Percentiles rank a stretch among this genome's conserved stretches.
phyloP scores from a whole-genome alignment of 148 eudicot species.

The Rhododendron henanense region DNA sequence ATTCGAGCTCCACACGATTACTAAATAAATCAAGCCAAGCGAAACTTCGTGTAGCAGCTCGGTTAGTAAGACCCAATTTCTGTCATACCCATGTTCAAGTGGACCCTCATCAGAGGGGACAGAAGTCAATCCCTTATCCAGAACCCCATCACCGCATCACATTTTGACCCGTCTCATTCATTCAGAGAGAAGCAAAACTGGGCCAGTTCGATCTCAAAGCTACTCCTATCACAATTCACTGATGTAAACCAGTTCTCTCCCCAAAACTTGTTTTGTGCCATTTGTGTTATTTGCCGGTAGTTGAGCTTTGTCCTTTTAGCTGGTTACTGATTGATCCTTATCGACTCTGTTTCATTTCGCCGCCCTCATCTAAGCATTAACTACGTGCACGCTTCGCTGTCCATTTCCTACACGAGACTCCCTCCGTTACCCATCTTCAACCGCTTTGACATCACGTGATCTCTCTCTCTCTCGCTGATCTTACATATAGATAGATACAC shows the following conservation, averaged over 20 bases:
- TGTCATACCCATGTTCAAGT: not conserved
- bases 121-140: not conserved
- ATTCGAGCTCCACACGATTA: too few relatives aligned
- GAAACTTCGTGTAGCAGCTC: too few relatives aligned
- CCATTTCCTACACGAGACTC: not conserved
- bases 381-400: conserved; percentile 8
- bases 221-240: not conserved
- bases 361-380: not conserved
- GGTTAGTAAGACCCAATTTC: too few relatives aligned
- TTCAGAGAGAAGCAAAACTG: not conserved
- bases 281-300: not conserved
- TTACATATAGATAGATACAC: too few relatives aligned
- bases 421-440: conserved; percentile 9
- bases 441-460: conserved; percentile 11
- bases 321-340: not conserved
- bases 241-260: not conserved
- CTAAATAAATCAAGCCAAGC: not conserved
- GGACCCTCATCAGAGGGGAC: not conserved
- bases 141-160: not conserved
- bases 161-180: not conserved
- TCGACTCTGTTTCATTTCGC: not conserved
- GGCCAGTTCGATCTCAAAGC: not conserved
- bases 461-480: not conserved
- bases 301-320: not conserved
- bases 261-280: not conserved